Conservation (phyloP, 805 yeast species). For the Wickerhamiella dianesei region DNA sequence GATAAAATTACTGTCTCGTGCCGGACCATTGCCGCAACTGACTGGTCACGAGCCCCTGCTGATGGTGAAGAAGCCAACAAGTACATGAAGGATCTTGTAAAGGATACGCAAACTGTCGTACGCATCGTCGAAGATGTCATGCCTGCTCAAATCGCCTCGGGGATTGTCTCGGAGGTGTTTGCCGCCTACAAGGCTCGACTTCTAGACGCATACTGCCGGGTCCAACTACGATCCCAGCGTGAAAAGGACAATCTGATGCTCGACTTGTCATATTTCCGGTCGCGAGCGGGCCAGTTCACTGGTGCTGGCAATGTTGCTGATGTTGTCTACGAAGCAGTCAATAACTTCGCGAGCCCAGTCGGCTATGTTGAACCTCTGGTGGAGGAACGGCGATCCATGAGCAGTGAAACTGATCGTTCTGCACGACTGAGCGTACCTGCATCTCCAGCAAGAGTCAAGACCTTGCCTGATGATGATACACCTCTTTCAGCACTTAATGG, state of each 20-base stretch:
- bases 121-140: slow-evolving; percentile 46
- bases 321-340: slow-evolving; percentile 47
- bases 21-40: slow-evolving; percentile 31
- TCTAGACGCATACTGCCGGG: slow-evolving; percentile 38
- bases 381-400: background rate
- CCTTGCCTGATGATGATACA: slow-evolving; percentile 12
- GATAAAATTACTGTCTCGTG: slow-evolving; percentile 46
- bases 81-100: slow-evolving; percentile 53
- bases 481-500: background rate
- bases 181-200: slow-evolving; percentile 45
- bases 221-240: slow-evolving; percentile 21
- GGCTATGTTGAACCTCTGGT: background rate
- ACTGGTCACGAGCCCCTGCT: slow-evolving; percentile 31
- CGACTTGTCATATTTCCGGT: slow-evolving; percentile 52
- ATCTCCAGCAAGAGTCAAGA: slow-evolving; percentile 13
- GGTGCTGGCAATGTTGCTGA: slow-evolving; percentile 53
- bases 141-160: slow-evolving; percentile 24
- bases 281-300: slow-evolving; percentile 42
- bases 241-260: slow-evolving; percentile 39
- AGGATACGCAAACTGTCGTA: slow-evolving; percentile 52
- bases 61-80: slow-evolving; percentile 36
- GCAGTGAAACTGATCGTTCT: background rate
- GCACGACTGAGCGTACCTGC: background rate
- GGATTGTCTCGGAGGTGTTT: slow-evolving; percentile 25
- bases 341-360: slow-evolving; percentile 26